Base-by-base conservation (phyloP, 768 basidiomycete genomes). In the Mycena indigotica region DNA sequence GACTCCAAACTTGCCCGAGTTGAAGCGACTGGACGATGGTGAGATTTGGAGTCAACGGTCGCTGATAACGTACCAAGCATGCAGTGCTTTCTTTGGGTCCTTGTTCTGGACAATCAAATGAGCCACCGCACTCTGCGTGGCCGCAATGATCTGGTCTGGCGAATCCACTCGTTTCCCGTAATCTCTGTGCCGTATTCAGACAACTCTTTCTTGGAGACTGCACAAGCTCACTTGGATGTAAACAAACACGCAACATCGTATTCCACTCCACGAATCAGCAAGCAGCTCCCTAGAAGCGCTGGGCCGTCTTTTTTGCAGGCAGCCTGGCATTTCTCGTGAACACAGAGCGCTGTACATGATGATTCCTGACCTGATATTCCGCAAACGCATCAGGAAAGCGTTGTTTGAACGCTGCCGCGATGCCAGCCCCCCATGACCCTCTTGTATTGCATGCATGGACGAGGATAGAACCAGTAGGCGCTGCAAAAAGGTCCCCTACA, bases 1-100 rank as follows among this genome's bases (percentile, higher is more conserved):
- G 28, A 79, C 77, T n/a, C 69, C 75, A 66, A 79, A 77, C 58
- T 72, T 76, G 28, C 76, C 77, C 45, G 76, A 75, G 59, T 79
- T 77, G 60, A 79, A 75, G 12, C 75, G 76, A 54, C 76, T 79
- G 51, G n/a, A 24, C 2, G 44, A 38, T 26, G 41, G 15, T 4
- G 56, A 55, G 13, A 54, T 25, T 45, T 17, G 53, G 25, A 3
- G 10, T 23, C 21, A n/a, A 4, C 10, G 28, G 44, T 5, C 8
- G 8, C 10, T 44, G 41, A 41, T 6, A 13, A 69, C 73, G 28
- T 60, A 78, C 76, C 77, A 79, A 10, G 74, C 71, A 64, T 79
- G 75, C 28, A 79, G 53, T 28, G 66, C 62, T 45, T 74, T 75
- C 16, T 30, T 44, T 0, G 56, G 59, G 10, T 68, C 60, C 10